Percentiles rank a stretch among this genome's conserved stretches.
Evolutionary conservation across 2,329 filamentous ascomycete genomes (phyloP).

Genomic region (Lachnellula willkommii): DNA sequence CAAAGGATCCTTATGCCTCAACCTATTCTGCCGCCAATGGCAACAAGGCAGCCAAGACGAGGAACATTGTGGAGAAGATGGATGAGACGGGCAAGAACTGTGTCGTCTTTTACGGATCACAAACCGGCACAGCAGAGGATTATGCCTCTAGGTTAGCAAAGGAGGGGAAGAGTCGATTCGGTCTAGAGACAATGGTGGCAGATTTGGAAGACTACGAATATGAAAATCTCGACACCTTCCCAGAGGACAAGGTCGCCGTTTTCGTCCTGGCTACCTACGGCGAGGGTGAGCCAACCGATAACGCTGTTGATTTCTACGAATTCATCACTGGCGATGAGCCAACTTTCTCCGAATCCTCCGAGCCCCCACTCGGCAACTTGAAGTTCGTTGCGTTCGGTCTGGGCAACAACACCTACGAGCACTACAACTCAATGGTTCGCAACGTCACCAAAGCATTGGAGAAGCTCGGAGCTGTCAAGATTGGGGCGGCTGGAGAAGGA

Average conservation of each 20-base stretch:
- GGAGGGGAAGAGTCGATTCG: constrained; percentile 93
- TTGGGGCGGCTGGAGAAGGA: constrained; percentile 87
- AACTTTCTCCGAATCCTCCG: constrained; percentile 68
- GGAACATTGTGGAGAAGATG: constrained; percentile 94
- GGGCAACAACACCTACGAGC: constrained; percentile 98
- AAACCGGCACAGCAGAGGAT: constrained; percentile 97
- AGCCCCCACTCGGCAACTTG: constrained; percentile 72
- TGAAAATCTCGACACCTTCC: constrained; percentile 84
- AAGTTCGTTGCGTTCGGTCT: constrained; percentile 95
- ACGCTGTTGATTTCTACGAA: constrained; percentile 98
- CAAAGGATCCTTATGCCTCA: constrained; percentile 81
- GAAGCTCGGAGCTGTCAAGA: constrained; percentile 76
- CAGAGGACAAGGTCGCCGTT: constrained; percentile 85
- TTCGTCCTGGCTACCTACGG: constrained; percentile 97
- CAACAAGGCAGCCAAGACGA: constrained; percentile 74
- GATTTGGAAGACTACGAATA: constrained; percentile 98
- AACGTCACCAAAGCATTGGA: constrained; percentile 76
- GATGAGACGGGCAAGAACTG: constrained; percentile 95
- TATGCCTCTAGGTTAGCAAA: constrained; percentile 95
- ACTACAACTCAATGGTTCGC: constrained; percentile 98
- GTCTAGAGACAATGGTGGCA: constrained; percentile 95
- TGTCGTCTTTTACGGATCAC: constrained; percentile 96
- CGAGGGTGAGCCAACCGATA: constrained; percentile 97
- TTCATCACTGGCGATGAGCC: constrained; percentile 81
- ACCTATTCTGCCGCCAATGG: constrained; percentile 64